Percentiles rank a stretch among this genome's conserved stretches.
Conservation (phyloP, 139 green algal genomes). For the Coelastrella sp. region DNA sequence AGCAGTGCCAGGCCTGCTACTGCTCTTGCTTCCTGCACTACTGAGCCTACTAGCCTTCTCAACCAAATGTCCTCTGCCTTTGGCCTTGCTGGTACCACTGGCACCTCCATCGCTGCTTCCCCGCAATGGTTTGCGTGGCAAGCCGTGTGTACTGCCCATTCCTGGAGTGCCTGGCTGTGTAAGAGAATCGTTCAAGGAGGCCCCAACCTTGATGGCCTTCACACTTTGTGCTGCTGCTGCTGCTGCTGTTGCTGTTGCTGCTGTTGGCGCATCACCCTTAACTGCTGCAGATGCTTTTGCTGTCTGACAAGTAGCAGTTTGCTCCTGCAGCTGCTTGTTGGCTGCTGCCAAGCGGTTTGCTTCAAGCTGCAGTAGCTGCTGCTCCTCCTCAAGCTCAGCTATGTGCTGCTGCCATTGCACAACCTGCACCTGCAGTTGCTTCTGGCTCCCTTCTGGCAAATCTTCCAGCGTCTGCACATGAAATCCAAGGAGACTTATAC, state of each 20-base stretch:
- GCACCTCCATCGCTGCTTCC: constrained; percentile 6
- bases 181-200: background rate
- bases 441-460: constrained; percentile 23
- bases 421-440: constrained; percentile 27
- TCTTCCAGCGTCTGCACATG: background rate
- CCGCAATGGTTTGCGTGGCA: background rate
- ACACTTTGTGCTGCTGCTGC: background rate
- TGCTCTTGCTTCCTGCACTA: background rate
- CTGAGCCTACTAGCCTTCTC: background rate
- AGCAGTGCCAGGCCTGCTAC: background rate
- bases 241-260: background rate
- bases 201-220: background rate
- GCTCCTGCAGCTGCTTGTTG: background rate
- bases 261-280: background rate
- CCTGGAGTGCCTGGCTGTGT: constrained; percentile 15
- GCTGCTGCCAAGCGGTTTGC: constrained; percentile 19
- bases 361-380: constrained; percentile 34
- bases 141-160: background rate
- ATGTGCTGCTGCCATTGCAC: constrained; percentile 32
- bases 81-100: background rate
- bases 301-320: no score
- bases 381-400: constrained; percentile 17
- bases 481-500: no score
- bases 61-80: background rate
- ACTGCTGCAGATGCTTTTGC: background rate